phyloP scores from a whole-genome alignment of 1,139 yeast species.

The Blastobotrys persicus region DNA sequence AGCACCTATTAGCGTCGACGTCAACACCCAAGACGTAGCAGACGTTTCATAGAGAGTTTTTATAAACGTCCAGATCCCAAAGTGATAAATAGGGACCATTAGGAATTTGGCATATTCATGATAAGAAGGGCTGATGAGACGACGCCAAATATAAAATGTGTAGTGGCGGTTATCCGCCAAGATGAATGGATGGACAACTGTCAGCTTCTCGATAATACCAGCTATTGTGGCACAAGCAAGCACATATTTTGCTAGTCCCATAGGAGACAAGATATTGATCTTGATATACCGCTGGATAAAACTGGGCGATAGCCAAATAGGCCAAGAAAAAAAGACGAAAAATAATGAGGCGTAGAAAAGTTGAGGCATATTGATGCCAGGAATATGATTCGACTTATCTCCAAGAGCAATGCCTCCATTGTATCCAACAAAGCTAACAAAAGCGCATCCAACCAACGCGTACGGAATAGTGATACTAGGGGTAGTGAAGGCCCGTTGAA shows the following conservation, averaged over 20 bases:
- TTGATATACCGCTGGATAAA: constrained; percentile 31
- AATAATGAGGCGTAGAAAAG: constrained; percentile 73
- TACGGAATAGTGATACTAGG: constrained; percentile 46
- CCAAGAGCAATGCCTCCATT: constrained; percentile 85
- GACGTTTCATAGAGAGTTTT: constrained; percentile 18
- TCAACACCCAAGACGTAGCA: constrained; percentile 20
- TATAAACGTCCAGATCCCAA: constrained; percentile 48
- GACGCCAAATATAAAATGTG: constrained; percentile 79
- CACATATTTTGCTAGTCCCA: constrained; percentile 27
- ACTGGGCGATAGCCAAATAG: constrained; percentile 38
- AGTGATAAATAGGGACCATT: constrained; percentile 71
- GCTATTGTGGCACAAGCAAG: constrained; percentile 41
- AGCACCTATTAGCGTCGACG: constrained; percentile 49
- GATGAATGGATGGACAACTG: constrained; percentile 83
- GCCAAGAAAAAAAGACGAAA: constrained; percentile 61
- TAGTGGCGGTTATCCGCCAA: constrained; percentile 94
- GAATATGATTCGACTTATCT: constrained; percentile 80
- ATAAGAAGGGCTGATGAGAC: constrained; percentile 36
- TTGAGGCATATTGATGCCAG: constrained; percentile 74
- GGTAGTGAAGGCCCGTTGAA: constrained; percentile 3
- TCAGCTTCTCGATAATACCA: constrained; percentile 53
- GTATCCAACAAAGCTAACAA: constrained; percentile 53
- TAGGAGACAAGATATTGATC: constrained; percentile 31
- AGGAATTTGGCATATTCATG: constrained; percentile 30
- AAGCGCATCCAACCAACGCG: constrained; percentile 48